phyloP scores from a whole-genome alignment of 805 yeast species.

The Candida chauliodis region DNA sequence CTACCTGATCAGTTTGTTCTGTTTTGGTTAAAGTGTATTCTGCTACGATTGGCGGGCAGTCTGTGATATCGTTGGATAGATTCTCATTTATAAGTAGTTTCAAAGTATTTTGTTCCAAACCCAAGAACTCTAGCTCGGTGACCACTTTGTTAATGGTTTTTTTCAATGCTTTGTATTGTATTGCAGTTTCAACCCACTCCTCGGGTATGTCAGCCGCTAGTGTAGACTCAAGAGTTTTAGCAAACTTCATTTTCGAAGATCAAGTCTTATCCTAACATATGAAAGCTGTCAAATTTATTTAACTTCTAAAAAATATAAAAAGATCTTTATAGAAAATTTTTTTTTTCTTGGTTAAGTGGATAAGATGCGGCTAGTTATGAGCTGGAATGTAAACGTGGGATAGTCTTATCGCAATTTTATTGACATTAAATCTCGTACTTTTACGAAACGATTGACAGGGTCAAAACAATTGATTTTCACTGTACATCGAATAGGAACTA shows the following conservation, averaged over 20 bases:
- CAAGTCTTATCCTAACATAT: neutral
- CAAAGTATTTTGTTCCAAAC: conserved; percentile 47
- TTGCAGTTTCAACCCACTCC: conserved; percentile 66
- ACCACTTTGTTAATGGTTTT: conserved; percentile 66
- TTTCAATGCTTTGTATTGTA: conserved; percentile 68
- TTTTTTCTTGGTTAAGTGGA: too few relatives aligned
- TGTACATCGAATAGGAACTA: too few relatives aligned
- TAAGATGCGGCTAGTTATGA: too few relatives aligned
- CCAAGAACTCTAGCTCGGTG: conserved; percentile 55
- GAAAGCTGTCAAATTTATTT: neutral
- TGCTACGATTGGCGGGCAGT: conserved; percentile 37
- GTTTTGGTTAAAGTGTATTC: conserved; percentile 37
- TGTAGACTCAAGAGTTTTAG: conserved; percentile 64
- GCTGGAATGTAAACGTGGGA: too few relatives aligned
- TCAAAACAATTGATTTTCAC: too few relatives aligned
- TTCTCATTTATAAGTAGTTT: conserved; percentile 28
- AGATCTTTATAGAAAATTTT: too few relatives aligned
- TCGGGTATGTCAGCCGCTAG: conserved; percentile 60
- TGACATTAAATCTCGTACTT: too few relatives aligned
- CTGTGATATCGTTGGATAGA: conserved; percentile 30
- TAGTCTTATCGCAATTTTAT: too few relatives aligned
- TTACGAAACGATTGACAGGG: too few relatives aligned
- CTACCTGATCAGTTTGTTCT: conserved; percentile 14
- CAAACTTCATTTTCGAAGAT: conserved; percentile 61
- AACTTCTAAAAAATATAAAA: neutral